Base-by-base conservation (phyloP, 1,284 basidiomycete species). In the Flammula alnicola region DNA sequence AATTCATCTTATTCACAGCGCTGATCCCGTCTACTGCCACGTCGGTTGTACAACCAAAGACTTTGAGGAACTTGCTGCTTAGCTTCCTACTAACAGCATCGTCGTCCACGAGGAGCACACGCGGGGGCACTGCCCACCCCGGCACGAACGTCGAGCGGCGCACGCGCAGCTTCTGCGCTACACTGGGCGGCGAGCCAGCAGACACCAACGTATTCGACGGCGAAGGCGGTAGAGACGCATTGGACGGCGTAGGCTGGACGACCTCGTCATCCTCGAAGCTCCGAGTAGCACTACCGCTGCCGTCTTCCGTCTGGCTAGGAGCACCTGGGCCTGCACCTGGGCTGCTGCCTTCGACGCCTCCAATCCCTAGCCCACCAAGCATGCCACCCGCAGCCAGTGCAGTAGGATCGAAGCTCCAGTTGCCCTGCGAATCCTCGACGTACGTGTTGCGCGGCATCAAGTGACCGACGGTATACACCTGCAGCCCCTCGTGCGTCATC, bases 1-100 rank as follows among this genome's bases (percentile, higher is more conserved):
- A 68, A 69, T 95, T 96, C 93, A 98, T 97, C 80, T 93, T 95
- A 64, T 91, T 90, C 48, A 98, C 93, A 0, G 95, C 95, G 9
- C 86, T 85, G n/a, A 95, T 83, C 0, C 95, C 95, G 69, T 98
- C 89, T 30, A 95, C 92, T 1, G 95, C 95, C 30, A 96, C 91
- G 63, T 98, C 95, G 58, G 92, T 95, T 57, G 88, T 86, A 67
- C 95, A 98, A 41, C 95, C 95, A 70, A 96, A 96, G 40, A 98
- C 90, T 71, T 97, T 90, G 65, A 98, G 70, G 68, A 98, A 97
- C 73, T 96, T 97, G 76, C 85, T 91, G 56, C 89, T 89, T 50
- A 98, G 71, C 62, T 87, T 88, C 45, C 95, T 74, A 65, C 88
- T 95, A 19, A 98, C 93, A 11, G 89, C 90, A 64, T 98, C 95